Evolutionary conservation across 1,139 yeast species (phyloP).

Genomic region (Scheffersomyces titani): DNA sequence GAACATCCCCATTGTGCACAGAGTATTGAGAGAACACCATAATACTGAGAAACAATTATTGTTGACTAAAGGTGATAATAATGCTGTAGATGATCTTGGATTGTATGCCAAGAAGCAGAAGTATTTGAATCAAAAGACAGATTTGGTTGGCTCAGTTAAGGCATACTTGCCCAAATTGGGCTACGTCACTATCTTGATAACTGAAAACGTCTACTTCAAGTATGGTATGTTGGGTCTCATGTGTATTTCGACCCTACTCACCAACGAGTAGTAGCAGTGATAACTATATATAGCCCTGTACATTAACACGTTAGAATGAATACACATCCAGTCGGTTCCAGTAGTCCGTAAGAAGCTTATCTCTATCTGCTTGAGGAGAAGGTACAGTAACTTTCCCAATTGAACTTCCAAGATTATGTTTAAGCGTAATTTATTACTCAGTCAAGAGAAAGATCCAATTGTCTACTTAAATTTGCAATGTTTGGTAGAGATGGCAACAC

Average conservation of each 20-base stretch:
- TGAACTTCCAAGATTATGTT: no score
- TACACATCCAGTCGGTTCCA: background rate
- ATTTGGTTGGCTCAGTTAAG: constrained; percentile 86
- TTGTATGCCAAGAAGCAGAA: constrained; percentile 76
- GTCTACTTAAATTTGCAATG: no score
- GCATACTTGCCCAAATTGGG: constrained; percentile 93
- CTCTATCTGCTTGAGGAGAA: no score
- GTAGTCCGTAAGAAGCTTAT: no score
- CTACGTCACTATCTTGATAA: constrained; percentile 84
- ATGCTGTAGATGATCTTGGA: constrained; percentile 86
- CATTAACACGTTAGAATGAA: background rate
- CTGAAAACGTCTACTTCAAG: constrained; percentile 83
- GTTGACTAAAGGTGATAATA: constrained; percentile 95
- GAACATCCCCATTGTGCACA: constrained; percentile 90
- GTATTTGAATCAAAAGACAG: constrained; percentile 73
- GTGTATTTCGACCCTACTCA: constrained; percentile 57
- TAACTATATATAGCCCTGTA: background rate
- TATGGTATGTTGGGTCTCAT: constrained; percentile 68
- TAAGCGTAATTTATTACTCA: no score
- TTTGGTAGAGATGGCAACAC: no score
- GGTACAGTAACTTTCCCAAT: no score
- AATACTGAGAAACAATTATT: constrained; percentile 62
- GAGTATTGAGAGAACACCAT: constrained; percentile 85
- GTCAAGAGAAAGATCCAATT: no score
- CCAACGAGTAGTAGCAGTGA: constrained; percentile 36